Evolutionary conservation across 345 rosid species (phyloP), one percentile per base, ranked within the genome.

Genomic region (Passiflora organensis): DNA sequence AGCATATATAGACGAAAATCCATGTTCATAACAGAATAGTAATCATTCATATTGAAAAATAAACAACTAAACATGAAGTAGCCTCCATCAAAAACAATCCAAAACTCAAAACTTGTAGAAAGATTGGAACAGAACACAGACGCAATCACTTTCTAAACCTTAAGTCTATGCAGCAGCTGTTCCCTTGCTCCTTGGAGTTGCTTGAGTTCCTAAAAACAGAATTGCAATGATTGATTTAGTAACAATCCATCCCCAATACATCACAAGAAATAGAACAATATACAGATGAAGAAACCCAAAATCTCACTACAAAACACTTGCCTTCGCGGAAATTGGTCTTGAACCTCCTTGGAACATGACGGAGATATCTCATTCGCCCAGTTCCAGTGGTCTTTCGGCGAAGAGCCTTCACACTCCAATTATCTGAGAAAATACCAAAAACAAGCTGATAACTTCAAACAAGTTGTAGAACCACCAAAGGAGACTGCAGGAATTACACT

Each of bases 301-400:
- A 12, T 3, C 8, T 12, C 39, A 43, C 14, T 9, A 19, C 5
- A 15, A 23, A 24, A 39, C 6, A 15, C 13, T 43, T 43, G 59
- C 65, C 71, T 46, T 59, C 65, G 38, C 60, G 37, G 45, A 66
- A 66, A 32, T 59, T 54, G 15, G 52, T 58, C 63, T 65, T 65
- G 61, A 65, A 65, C 70, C 70, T 58, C 58, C 63, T 63, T 10
- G 70, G 63, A 6, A 59, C 55, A 20, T 53, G 49, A 11, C 60
- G 71, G 36, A 59, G 59, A 45, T 66, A 66, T 55, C 28, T 66
- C 65, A 66, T 66, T 1, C 65, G 48, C 3, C 71, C 71, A 4
- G 55, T 59, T 19, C 71, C 56, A n/a, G 71, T 66, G 6, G 71
- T 66, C 71, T 66, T 53, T 37, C 71, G 13, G 24, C 65, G 59